Conservation (phyloP, 2,329 filamentous ascomycete genomes). For the Simplicillium sp. region DNA sequence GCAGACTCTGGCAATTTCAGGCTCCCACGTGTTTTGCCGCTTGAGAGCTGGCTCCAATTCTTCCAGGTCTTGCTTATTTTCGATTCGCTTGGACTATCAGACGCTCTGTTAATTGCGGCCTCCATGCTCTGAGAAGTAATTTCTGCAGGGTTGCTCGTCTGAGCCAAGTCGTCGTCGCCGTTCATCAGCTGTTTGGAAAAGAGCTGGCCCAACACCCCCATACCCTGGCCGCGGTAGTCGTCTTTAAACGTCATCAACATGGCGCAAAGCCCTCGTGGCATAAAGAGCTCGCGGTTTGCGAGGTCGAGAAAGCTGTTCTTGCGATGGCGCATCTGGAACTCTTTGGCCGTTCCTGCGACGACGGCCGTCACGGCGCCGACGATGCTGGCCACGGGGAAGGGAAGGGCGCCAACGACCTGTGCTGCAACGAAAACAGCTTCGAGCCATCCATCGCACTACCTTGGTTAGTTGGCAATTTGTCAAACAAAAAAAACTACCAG, state of each 20-base stretch:
- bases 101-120: no score
- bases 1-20: conserved; percentile 26
- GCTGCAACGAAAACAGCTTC: conserved; percentile 13
- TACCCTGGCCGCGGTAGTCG: conserved; percentile 8
- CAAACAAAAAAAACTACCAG: conserved; percentile 5
- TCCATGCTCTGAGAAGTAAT: no score
- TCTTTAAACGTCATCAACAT: conserved; percentile 19
- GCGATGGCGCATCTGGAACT: conserved; percentile 16
- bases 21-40: conserved; percentile 24
- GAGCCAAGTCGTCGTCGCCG: not conserved
- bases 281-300: conserved; percentile 18
- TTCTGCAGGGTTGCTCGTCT: no score
- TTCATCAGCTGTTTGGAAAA: conserved; percentile 17
- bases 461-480: no score
- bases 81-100: conserved; percentile 6
- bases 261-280: conserved; percentile 18
- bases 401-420: conserved; percentile 12
- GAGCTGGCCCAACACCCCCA: conserved; percentile 9
- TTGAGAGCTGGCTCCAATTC: conserved; percentile 20
- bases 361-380: conserved; percentile 14
- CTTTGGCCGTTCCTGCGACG: conserved; percentile 14
- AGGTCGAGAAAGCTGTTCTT: conserved; percentile 16
- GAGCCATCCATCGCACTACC: conserved; percentile 7
- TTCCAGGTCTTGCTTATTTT: conserved; percentile 8
- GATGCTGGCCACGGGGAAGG: conserved; percentile 21